Evolutionary conservation across 2,329 filamentous ascomycete species (phyloP).

Genomic region (Cladophialophora psammophila): DNA sequence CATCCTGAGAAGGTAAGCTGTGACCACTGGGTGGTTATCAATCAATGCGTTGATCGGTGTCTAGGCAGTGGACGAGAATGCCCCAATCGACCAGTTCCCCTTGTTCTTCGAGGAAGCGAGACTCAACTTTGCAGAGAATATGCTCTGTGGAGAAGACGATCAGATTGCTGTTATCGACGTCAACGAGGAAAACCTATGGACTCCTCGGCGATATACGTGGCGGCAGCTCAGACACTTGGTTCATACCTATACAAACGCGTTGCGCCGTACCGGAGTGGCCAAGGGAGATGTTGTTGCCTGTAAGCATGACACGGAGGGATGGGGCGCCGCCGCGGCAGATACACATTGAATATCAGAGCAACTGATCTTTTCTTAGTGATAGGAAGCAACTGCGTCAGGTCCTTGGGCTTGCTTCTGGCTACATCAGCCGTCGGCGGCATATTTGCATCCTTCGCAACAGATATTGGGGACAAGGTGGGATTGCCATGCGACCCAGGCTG

Average conservation of each 20-base stretch:
- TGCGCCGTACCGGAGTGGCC: conserved; percentile 47
- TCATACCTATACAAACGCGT: conserved; percentile 46
- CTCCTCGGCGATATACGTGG: conserved; percentile 49
- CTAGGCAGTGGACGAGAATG: conserved; percentile 47
- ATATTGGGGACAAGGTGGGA: conserved; percentile 18
- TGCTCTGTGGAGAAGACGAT: conserved; percentile 3
- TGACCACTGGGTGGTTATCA: not conserved
- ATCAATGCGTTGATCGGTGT: conserved; percentile 18
- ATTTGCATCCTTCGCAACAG: conserved; percentile 20
- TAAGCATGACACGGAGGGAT: not conserved
- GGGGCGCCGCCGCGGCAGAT: too few relatives aligned
- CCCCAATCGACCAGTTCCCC: conserved; percentile 48
- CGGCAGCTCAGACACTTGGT: conserved; percentile 47
- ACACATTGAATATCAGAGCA: not conserved
- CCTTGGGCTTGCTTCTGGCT: conserved; percentile 14
- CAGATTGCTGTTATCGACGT: conserved; percentile 12
- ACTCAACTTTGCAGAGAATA: conserved; percentile 48
- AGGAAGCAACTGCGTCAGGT: conserved; percentile 7
- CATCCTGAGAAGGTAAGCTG: conserved; percentile 32
- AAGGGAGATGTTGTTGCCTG: conserved; percentile 47
- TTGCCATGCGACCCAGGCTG: not conserved
- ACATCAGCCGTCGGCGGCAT: conserved; percentile 17
- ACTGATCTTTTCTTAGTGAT: conserved; percentile 8
- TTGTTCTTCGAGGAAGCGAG: conserved; percentile 47
- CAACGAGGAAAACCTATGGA: conserved; percentile 43